phyloP scores from a whole-genome alignment of 164 flowering plant species.

The Hamamelis virginiana region DNA sequence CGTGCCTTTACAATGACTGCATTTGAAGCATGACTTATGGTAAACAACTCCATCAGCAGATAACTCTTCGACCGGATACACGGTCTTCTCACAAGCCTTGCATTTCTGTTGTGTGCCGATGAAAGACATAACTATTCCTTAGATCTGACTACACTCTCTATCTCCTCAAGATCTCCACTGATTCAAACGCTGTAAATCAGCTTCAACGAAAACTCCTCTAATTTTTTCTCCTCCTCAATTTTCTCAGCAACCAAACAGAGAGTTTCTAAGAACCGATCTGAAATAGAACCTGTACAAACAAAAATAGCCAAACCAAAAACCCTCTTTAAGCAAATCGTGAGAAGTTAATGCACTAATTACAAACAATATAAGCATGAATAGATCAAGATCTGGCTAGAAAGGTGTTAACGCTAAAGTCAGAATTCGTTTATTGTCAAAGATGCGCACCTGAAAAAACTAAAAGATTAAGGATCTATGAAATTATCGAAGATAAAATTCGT shows the following conservation, averaged over 20 bases:
- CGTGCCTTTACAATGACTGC: conserved; percentile 92
- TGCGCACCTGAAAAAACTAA: neutral
- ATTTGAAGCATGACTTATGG: conserved; percentile 93
- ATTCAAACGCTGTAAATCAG: neutral
- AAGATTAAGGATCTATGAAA: neutral
- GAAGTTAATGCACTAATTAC: no score
- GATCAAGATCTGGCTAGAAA: neutral
- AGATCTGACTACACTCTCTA: conserved; percentile 25
- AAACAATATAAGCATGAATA: neutral
- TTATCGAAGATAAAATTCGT: neutral
- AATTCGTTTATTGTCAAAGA: neutral
- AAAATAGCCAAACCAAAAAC: neutral
- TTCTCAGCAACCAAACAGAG: neutral
- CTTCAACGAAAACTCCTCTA: neutral
- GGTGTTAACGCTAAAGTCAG: no score
- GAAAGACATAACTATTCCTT: conserved; percentile 52
- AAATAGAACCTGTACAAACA: neutral
- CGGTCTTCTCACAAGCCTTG: conserved; percentile 92
- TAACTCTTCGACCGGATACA: conserved; percentile 80
- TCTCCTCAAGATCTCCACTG: neutral
- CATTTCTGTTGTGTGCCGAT: conserved; percentile 93
- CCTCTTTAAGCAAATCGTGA: no score
- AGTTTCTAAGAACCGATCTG: neutral
- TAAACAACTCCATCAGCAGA: conserved; percentile 90
- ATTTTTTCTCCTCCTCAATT: neutral